Evolutionary conservation across 2,329 filamentous ascomycete species (phyloP).

Genomic region (Chrysosporium keratinophilum): DNA sequence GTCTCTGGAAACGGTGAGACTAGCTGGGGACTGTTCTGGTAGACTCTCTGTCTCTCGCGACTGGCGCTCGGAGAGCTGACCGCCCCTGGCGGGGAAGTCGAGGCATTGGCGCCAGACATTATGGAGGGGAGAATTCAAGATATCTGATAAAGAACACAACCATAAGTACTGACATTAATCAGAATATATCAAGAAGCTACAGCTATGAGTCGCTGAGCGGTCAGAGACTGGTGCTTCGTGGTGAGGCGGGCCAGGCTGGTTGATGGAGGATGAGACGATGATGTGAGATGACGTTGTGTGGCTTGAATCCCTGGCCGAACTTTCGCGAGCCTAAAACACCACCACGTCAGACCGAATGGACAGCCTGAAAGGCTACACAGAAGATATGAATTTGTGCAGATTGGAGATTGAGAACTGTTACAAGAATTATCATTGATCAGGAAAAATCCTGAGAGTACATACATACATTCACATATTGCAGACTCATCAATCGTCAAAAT

Average conservation of each 20-base stretch:
- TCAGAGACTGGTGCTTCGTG: not conserved
- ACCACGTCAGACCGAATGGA: not conserved
- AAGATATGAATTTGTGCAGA: not conserved
- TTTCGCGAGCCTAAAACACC: no score
- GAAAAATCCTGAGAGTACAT: not conserved
- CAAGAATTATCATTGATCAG: not conserved
- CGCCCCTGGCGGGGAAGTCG: not conserved
- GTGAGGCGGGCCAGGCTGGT: not conserved
- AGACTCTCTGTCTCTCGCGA: not conserved
- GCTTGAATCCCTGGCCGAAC: not conserved
- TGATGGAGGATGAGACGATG: not conserved
- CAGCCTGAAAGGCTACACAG: not conserved
- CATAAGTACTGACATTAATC: conserved; percentile 11
- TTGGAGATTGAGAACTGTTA: not conserved
- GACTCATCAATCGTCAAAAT: conserved; percentile 2
- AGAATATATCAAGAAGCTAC: not conserved
- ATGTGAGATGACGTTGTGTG: conserved; percentile 7
- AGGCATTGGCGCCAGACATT: conserved; percentile 8
- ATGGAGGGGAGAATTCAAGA: conserved; percentile 9
- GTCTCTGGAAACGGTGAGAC: conserved; percentile 7
- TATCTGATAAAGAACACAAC: not conserved
- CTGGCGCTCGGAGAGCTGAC: not conserved
- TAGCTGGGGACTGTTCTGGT: not conserved
- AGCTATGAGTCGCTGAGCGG: not conserved
- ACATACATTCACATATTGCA: not conserved